Evolutionary conservation across 2,329 filamentous ascomycete genomes (phyloP), one percentile per base, ranked within the genome.

Genomic region (Scedosporium boydii): DNA sequence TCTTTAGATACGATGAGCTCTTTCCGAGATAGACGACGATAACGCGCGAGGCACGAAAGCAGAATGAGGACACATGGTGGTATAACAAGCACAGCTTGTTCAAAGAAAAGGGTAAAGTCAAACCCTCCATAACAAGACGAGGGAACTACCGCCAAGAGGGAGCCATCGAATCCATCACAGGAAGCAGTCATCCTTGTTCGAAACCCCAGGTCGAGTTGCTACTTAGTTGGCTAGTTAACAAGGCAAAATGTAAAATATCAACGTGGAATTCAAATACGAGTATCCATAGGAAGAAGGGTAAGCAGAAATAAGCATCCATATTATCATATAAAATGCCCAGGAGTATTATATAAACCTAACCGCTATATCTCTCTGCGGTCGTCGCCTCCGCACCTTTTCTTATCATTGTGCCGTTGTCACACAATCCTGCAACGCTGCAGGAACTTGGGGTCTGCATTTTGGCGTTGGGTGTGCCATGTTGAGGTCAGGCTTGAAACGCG

Each of bases 51-150:
- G 7, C 16, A 59, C 34, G 63, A 34, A 46, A 62, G 62, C 9
- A 63, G 38, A 26, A 51, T 14, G 46, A 55, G 26, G 23, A 59
- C 53, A 27, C 12, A 61, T 14, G 59, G 12, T 53, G 44, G 38
- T 9, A 66, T 65, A 14, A 61, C 63, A 7, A 68, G 34, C 10
- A 66, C 26, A 2, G 62, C 44, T n/a, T 67, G 65, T 41, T 67
- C 64, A 42, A 67, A 68, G 18, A 61, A 58, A n/a, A 67, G 60
- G n/a, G 64, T 67, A 23, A 67, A 64, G 62, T 68, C 66, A 59
- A 66, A 63, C 6, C 34, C 51, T 16, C 62, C 62, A 58, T 61
- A n/a, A 41, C 27, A 46, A 61, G 64, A 23, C 60, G 60, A 42
- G 62, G 61, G 26, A 61, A 51, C 41, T 64, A 21, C 44, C 44